Evolutionary conservation across 176 grass and related monocot genomes (phyloP), one percentile per base, ranked within the genome.

Genomic region (Otatea glauca): DNA sequence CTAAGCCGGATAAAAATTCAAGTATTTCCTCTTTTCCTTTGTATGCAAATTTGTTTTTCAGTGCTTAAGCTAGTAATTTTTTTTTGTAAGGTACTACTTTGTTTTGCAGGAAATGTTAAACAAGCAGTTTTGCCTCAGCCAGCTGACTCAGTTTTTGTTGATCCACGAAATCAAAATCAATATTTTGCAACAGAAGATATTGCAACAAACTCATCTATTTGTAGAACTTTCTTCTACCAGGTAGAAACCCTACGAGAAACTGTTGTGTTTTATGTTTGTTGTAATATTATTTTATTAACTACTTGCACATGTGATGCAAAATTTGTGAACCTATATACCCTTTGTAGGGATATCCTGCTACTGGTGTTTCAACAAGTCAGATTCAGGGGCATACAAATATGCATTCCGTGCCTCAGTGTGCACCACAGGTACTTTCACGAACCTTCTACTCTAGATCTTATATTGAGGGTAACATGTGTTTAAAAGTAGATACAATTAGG

Each of bases 151-250:
- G 73, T 93, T 78, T 90, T 91, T 79, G 83, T 84, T 25, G 75
- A 84, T 25, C 74, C 69, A 72, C 42, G 69, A 88, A 94, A 72
- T 85, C 89, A 94, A 65, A 89, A 84, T 70, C 90, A 88, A 70
- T 87, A 91, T 92, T 94, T 83, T 83, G 70, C 90, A 50, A 68
- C 77, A 63, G 90, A 88, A 71, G 87, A 89, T 68, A 87, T 92
- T 83, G 72, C 81, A 59, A 62, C 84, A 64, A 84, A 81, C 80
- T 72, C 84, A 56, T 82, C 87, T 74, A 81, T 86, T 62, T 77
- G 85, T 76, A 92, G 92, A 92, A 85, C 92, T 77, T 83, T 92
- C 78, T 94, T 85, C 83, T 89, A 86, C 76, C 92, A 90, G 92
- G 92, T 90, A 88, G 20, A 80, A 56, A 39, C 65, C 60, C 59